Percentiles rank a stretch among this genome's conserved stretches.
phyloP scores from a whole-genome alignment of 306 rosid genomes.

The Begonia masoniana region DNA sequence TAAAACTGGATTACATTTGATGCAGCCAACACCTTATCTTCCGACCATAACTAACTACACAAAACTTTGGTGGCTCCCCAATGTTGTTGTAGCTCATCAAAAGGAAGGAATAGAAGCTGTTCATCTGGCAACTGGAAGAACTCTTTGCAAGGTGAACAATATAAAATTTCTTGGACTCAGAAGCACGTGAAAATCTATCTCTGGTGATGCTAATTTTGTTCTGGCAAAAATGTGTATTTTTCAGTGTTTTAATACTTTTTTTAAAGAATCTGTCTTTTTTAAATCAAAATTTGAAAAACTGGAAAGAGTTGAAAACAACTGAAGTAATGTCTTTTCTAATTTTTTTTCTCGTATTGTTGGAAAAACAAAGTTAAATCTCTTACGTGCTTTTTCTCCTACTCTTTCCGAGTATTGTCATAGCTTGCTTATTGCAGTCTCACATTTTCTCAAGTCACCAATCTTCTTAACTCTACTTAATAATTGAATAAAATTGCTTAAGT shows the following conservation, averaged over 20 bases:
- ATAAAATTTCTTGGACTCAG: not conserved
- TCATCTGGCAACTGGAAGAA: slow-evolving; percentile 93
- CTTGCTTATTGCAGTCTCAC: too few relatives aligned
- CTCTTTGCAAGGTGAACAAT: slow-evolving; percentile 68
- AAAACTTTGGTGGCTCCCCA: slow-evolving; percentile 97
- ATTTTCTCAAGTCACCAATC: not conserved
- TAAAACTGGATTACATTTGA: slow-evolving; percentile 8
- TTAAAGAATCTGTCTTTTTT: too few relatives aligned
- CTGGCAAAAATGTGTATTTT: not conserved
- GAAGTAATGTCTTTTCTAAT: too few relatives aligned
- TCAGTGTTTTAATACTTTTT: too few relatives aligned
- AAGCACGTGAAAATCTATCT: too few relatives aligned
- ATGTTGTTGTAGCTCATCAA: slow-evolving; percentile 91
- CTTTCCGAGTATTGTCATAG: too few relatives aligned
- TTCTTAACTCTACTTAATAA: not conserved
- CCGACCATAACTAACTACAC: slow-evolving; percentile 99
- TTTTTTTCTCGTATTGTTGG: too few relatives aligned
- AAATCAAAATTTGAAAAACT: too few relatives aligned
- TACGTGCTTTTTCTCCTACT: too few relatives aligned
- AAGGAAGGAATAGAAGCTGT: slow-evolving; percentile 94
- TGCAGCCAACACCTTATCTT: slow-evolving; percentile 69
- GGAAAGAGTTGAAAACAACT: too few relatives aligned
- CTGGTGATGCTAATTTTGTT: not conserved
- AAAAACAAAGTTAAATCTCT: too few relatives aligned
- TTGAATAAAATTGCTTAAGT: not conserved